Base-by-base conservation (phyloP, 2,329 filamentous ascomycete genomes). In the Calonectria hongkongensis region DNA sequence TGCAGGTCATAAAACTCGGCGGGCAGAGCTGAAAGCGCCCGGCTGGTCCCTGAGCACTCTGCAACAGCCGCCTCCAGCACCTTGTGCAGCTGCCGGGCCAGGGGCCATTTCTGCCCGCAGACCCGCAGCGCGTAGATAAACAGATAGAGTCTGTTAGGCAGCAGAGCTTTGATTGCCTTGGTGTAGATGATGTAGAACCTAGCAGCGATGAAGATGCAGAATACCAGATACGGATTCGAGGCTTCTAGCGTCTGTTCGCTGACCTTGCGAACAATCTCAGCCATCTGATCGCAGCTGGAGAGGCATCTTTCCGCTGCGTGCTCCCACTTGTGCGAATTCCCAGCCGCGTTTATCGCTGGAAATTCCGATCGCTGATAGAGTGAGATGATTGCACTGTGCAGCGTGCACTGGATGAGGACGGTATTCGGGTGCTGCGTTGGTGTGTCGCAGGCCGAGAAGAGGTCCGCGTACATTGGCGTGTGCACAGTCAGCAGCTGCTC, bases 151-250 rank as follows among this genome's bases (percentile, higher is more conserved):
- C 66, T 72, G n/a, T 62, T 72, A 0, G 70, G 70, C 1, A 70
- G 12, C 9, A 21, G 12, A 2, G 39, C 15, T 2, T 65, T 30
- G 66, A 72, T 70, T 5, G 70, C 70, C 10, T 51, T 56, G 2
- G 70, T 65, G 27, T 72, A 70, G 4, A 72, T 70, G 21, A 72
- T 54, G 50, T 72, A 72, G 25, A 72, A 72, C 16, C 70, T 50
- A 2, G 70, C 70, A 2, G 70, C 70, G 10, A 70, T 50, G 2
- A 72, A 72, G 12, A 70, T 45, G 10, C 56, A 66, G 41, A 65
- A 70, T 9, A 70, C 64, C 1, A 72, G 56, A 6, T 70, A 67
- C 6, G 70, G 70, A 27, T 65, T 72, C 6, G 54, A 58, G 10
- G 56, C 56, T 12, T 54, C 66, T 10, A 72, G 48, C 13, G 60